phyloP scores from a whole-genome alignment of 805 yeast species.

The Limtongia smithiae region DNA sequence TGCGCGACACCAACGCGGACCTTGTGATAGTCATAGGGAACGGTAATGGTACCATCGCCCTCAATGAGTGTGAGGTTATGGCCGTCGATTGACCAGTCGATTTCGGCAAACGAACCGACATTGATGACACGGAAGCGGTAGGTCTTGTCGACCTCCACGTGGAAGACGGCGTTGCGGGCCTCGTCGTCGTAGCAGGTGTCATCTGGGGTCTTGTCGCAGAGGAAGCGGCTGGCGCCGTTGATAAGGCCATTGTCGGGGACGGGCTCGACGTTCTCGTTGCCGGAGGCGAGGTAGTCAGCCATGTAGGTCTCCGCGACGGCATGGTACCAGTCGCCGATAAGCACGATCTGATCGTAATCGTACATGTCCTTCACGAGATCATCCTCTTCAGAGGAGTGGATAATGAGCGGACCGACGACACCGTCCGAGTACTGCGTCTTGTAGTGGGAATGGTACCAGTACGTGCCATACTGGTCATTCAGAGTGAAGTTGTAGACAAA shows the following conservation, averaged over 20 bases:
- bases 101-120: conserved; percentile 37
- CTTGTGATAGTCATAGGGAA: conserved; percentile 31
- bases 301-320: conserved; percentile 38
- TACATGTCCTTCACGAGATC: conserved; percentile 32
- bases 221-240: conserved; percentile 41
- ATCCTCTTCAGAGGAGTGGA: conserved; percentile 41
- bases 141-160: conserved; percentile 18
- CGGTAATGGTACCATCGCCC: conserved; percentile 37
- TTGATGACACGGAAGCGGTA: conserved; percentile 35
- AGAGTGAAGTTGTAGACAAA: conserved; percentile 83
- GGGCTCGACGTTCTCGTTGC: conserved; percentile 42
- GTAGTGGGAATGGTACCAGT: conserved; percentile 96
- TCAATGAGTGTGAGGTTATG: conserved; percentile 36
- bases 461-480: conserved; percentile 73
- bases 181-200: conserved; percentile 32
- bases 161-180: conserved; percentile 25
- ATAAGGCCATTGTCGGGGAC: conserved; percentile 43
- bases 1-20: conserved; percentile 64
- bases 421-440: conserved; percentile 91
- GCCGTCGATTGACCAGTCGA: conserved; percentile 36
- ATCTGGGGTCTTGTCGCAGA: conserved; percentile 30
- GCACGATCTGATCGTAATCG: conserved; percentile 38
- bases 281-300: conserved; percentile 41
- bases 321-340: conserved; percentile 45
- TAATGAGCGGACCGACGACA: conserved; percentile 47